phyloP scores from a whole-genome alignment of 2,329 filamentous ascomycete species.

The Alternaria burnsii region DNA sequence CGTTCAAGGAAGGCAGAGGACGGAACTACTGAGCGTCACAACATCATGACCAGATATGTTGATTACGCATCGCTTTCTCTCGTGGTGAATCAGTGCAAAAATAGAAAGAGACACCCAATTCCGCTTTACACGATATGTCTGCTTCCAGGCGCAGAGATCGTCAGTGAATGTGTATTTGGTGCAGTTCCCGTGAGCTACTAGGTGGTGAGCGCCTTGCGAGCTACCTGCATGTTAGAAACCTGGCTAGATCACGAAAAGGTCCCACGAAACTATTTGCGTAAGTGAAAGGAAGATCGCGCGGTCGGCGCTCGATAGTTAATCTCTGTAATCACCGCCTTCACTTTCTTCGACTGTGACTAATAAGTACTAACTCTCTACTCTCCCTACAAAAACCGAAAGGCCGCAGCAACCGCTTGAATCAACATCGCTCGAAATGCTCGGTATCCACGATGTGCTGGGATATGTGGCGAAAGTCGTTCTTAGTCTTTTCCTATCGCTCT shows the following conservation, averaged over 20 bases:
- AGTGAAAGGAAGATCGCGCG: too few relatives aligned
- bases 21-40: neutral
- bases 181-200: neutral
- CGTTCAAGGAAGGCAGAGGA: conserved; percentile 22
- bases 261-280: too few relatives aligned
- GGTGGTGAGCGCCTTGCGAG: neutral
- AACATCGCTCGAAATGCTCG: neutral
- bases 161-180: neutral
- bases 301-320: neutral
- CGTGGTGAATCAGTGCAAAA: too few relatives aligned
- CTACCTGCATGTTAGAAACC: too few relatives aligned
- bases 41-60: neutral
- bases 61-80: neutral
- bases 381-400: neutral
- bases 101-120: neutral
- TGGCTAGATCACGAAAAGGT: too few relatives aligned
- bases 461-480: neutral
- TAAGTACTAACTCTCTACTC: neutral
- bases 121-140: neutral
- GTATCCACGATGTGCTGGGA: neutral
- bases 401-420: neutral
- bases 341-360: neutral
- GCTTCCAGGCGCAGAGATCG: neutral
- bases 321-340: neutral
- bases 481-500: neutral